Base-by-base conservation (phyloP, 352 stramenopile species). In the Aphanomyces cochlioides region DNA sequence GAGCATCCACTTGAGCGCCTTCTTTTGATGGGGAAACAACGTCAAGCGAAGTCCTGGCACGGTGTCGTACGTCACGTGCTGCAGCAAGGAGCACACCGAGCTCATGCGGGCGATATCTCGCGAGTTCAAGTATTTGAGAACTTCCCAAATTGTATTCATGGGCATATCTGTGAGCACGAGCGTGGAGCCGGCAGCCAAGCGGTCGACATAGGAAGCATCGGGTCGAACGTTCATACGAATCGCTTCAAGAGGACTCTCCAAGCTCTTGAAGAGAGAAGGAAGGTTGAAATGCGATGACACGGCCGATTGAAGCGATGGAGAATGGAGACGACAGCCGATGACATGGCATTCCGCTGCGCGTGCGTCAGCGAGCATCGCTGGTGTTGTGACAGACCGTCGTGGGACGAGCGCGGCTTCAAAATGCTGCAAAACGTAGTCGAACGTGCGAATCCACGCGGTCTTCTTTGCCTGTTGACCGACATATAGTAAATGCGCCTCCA, bases 41-140 rank as follows among this genome's bases (percentile, higher is more conserved):
- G 84, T 70, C 37, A 95, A 73, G 39, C 89, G 83, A 6, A 95
- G 71, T 3, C 85, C 84, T 19, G 85, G 87, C 8, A 91, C 87
- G 47, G 91, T 85, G 73, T 93, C 87, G 71, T 95, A 95, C 47
- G 87, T 74, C 63, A 95, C 73, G 64, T 93, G 79, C 75, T 92
- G 85, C 36, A 93, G 92, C 66, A 89, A 69, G 5, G 82, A 87
- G 73, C 83, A 92, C 3, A 90, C 83, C 3, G 72, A 72, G 43
- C 83, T 88, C 10, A 91, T 63, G 7, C 77, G 75, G 4, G 85
- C 83, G 34, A 95, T 66, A 10, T 89, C 81, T 5, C 79, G 76
- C 38, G 87, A 77, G 39, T 84, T 78, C 53, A 92, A 76, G 41
- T 90, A 77, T 45, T 78, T 80, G 36, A 95, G 73, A 12, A 93